phyloP scores from a whole-genome alignment of 2,329 filamentous ascomycete genomes.

The Ascochyta rabiei region DNA sequence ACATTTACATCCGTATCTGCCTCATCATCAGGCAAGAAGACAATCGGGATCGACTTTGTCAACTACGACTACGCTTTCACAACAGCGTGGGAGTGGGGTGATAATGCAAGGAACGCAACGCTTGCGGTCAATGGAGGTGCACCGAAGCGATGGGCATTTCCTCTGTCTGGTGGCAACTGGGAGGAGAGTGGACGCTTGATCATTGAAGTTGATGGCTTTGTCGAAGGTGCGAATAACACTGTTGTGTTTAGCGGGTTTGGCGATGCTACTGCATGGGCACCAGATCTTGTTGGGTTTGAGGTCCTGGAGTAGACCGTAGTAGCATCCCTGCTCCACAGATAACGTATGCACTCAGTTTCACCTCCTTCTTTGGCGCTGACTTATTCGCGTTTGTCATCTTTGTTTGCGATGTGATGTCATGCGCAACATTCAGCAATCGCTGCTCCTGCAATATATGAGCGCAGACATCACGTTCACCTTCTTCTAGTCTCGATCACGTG shows the following conservation, averaged over 20 bases:
- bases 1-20: slow-evolving; percentile 38
- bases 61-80: slow-evolving; percentile 49
- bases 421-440: too few relatives aligned
- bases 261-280: slow-evolving; percentile 19
- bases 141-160: slow-evolving; percentile 47
- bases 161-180: slow-evolving; percentile 51
- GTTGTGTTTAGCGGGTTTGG: slow-evolving; percentile 30
- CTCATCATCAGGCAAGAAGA: slow-evolving; percentile 32
- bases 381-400: too few relatives aligned
- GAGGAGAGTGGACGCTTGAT: slow-evolving; percentile 34
- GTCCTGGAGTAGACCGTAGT: slow-evolving; percentile 22
- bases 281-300: slow-evolving; percentile 41
- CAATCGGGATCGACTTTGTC: slow-evolving; percentile 49
- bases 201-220: slow-evolving; percentile 38
- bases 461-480: too few relatives aligned
- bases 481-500: too few relatives aligned
- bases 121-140: slow-evolving; percentile 48
- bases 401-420: too few relatives aligned
- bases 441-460: too few relatives aligned
- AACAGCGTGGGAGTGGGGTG: slow-evolving; percentile 41
- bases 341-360: too few relatives aligned
- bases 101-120: slow-evolving; percentile 47
- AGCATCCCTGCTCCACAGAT: too few relatives aligned
- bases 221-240: slow-evolving; percentile 27
- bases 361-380: too few relatives aligned